These are phyloP conservation scores for Zasmidium cellare DNA, from an alignment of 2,329 filamentous ascomycete genomes.

Conservation along the genomic window DNA sequence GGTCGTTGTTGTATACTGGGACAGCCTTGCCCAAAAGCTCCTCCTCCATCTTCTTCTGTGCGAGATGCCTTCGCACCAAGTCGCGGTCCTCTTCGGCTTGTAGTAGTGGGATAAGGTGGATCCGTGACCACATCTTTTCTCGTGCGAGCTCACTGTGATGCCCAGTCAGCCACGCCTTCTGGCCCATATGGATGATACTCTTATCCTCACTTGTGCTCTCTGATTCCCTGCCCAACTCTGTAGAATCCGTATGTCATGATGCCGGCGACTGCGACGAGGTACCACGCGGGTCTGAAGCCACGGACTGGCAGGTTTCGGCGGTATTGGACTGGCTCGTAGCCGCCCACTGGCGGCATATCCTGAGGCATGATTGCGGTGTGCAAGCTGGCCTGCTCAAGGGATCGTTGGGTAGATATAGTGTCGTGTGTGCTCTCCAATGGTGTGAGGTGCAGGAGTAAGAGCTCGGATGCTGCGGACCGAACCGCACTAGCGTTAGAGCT, in stretches of 20 bases:
- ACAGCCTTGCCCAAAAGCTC: slow-evolving; percentile 80
- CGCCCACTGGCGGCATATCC: slow-evolving; percentile 93
- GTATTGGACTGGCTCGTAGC: slow-evolving; percentile 96
- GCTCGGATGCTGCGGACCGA: slow-evolving; percentile 3
- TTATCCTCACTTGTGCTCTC: slow-evolving; percentile 77
- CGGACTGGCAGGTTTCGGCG: slow-evolving; percentile 93
- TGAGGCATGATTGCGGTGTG: slow-evolving; percentile 70
- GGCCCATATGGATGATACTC: background rate
- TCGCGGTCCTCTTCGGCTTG: slow-evolving; percentile 97
- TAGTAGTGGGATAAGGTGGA: slow-evolving; percentile 88
- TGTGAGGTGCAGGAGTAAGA: slow-evolving; percentile 1
- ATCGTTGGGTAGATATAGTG: background rate
- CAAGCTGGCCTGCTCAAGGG: background rate
- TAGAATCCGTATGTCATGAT: slow-evolving; percentile 92
- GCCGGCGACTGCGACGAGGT: slow-evolving; percentile 73
- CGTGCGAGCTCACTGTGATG: slow-evolving; percentile 79
- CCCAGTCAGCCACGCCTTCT: slow-evolving; percentile 14
- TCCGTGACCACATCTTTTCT: slow-evolving; percentile 98
- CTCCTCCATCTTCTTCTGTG: slow-evolving; percentile 87
- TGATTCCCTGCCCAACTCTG: slow-evolving; percentile 75
- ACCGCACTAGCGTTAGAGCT: slow-evolving; percentile 2
- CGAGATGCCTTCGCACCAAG: slow-evolving; percentile 81
- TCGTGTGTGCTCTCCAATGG: slow-evolving; percentile 6
- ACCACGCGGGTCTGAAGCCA: slow-evolving; percentile 80
- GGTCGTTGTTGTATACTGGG: slow-evolving; percentile 83